Evolutionary conservation across 2,329 filamentous ascomycete species (phyloP), one percentile per base, ranked within the genome.

Genomic region (Emmonsiellopsis sp.): DNA sequence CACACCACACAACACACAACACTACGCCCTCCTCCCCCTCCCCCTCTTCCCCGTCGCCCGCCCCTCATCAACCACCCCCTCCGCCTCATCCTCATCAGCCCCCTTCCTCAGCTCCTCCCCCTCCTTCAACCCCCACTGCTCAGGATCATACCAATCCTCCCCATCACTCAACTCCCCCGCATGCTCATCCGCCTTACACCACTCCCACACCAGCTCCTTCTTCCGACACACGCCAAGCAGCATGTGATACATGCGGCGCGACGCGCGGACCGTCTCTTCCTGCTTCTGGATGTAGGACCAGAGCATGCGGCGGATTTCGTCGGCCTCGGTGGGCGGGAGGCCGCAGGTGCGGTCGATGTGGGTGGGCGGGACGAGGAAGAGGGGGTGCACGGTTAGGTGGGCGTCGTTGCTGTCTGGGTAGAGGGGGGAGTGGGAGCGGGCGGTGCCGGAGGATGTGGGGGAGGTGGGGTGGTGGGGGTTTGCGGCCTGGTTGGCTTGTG

Each of bases 121-220:
- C 37, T 71, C 69, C 2, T 60, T 63, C n/a, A 85, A 65, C 0
- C 75, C 76, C 81, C 80, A 84, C 60, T 81, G 78, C 53, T 81
- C 78, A 17, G 74, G 71, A 61, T 85, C 82, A 58, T 83, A 82
- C 82, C 82, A 85, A 61, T 85, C 82, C 67, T 85, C 82, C 2
- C 82, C 82, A 60, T 85, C 82, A 51, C 79, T 83, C 80, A 84
- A 78, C 62, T 85, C 82, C 4, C 81, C 80, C 13, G 83, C 68
- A 64, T 85, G 82, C 5, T 72, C 82, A 61, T 84, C 82, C 0
- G 82, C 80, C 62, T 81, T 83, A 61, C 76, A 78, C 75, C 78
- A 82, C 56, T 79, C 76, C 60, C 77, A 77, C 1, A 85, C 80
- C 37, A 79, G 74, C 42, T 78, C 74, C 53, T 82, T 73, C 76